Evolutionary conservation across 202 grass and related monocot genomes (phyloP).

Genomic region (Zoysia matrella): DNA sequence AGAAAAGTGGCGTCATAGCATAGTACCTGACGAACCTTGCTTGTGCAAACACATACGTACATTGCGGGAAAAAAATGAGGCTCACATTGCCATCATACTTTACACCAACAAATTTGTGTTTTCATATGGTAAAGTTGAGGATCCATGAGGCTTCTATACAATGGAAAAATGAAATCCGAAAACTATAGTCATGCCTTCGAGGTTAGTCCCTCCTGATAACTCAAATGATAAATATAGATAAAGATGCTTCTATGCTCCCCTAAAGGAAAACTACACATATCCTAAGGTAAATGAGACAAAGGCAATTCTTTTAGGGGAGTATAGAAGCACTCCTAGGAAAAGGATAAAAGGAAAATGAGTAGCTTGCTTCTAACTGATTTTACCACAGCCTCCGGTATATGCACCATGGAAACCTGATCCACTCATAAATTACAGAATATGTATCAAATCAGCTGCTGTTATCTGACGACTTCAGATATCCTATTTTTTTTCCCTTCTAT

Average conservation of each 20-base stretch:
- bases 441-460: slow-evolving; percentile 37
- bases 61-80: not conserved
- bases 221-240: slow-evolving; percentile 26
- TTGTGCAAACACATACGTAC: not conserved
- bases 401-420: slow-evolving; percentile 52
- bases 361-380: slow-evolving; percentile 42
- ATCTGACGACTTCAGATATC: slow-evolving; percentile 31
- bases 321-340: slow-evolving; percentile 49
- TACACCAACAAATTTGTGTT: slow-evolving; percentile 12
- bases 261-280: slow-evolving; percentile 43
- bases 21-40: not conserved
- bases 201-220: slow-evolving; percentile 40
- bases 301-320: slow-evolving; percentile 43
- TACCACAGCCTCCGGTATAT: slow-evolving; percentile 29
- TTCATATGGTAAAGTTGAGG: slow-evolving; percentile 34
- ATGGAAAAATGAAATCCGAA: slow-evolving; percentile 1
- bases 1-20: not conserved
- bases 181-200: slow-evolving; percentile 45
- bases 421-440: slow-evolving; percentile 28
- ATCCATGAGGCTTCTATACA: slow-evolving; percentile 42
- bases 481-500: slow-evolving; percentile 38
- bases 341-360: not conserved
- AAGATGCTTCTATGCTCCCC: slow-evolving; percentile 56
- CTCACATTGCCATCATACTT: not conserved
- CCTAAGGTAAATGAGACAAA: slow-evolving; percentile 33